Evolutionary conservation across 2,329 filamentous ascomycete species (phyloP).

Genomic region (Thelonectria olida): DNA sequence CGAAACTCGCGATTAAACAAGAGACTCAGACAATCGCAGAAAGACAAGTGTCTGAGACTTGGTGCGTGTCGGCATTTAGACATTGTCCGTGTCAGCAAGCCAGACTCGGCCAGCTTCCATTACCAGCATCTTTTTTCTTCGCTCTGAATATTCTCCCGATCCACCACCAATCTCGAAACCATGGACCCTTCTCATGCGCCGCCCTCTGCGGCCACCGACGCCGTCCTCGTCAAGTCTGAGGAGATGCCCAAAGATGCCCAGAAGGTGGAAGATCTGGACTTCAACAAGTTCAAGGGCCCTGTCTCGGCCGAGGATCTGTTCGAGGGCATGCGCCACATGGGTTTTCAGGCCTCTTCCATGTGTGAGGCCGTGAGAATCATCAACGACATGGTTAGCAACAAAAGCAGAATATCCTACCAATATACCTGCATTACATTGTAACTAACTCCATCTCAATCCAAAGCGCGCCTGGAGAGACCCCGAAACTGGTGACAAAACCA

Average conservation of each 20-base stretch:
- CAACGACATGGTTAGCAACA: conserved; percentile 81
- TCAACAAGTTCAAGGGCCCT: conserved; percentile 79
- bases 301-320: conserved; percentile 89
- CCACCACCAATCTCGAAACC: conserved; percentile 2
- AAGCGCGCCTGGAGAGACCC: conserved; percentile 82
- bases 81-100: too few species aligned
- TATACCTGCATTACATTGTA: background rate
- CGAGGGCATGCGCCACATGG: conserved; percentile 85
- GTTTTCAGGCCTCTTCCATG: conserved; percentile 76
- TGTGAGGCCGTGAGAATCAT: conserved; percentile 91
- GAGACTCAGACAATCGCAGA: too few species aligned
- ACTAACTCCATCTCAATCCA: conserved; percentile 30
- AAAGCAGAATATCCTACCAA: background rate
- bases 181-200: conserved; percentile 54
- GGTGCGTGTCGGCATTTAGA: too few species aligned
- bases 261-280: conserved; percentile 90
- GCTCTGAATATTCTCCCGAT: too few species aligned
- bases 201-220: conserved; percentile 75
- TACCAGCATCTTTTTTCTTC: conserved; percentile 2
- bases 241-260: conserved; percentile 82
- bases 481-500: conserved; percentile 81
- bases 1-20: too few species aligned
- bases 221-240: conserved; percentile 85
- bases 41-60: too few species aligned
- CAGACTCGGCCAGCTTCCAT: background rate